Percentiles rank a stretch among this genome's conserved stretches.
phyloP scores from a whole-genome alignment of 208 protist genomes.

The Endotrypanum monterogeii region DNA sequence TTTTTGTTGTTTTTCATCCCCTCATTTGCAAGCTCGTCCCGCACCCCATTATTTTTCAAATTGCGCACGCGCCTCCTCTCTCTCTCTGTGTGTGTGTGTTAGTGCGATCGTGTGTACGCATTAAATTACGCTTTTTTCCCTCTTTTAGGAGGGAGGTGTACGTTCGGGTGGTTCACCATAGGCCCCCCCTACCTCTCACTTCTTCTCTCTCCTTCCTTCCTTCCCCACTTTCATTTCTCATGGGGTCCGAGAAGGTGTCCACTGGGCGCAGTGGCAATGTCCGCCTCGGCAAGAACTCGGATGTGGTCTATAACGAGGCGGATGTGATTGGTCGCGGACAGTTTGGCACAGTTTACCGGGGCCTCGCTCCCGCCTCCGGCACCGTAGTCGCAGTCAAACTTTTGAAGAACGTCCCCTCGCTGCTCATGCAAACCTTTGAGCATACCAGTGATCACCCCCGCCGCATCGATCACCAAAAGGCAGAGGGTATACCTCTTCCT shows the following conservation, averaged over 20 bases:
- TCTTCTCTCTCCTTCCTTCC: no score
- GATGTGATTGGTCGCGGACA: conserved; percentile 49
- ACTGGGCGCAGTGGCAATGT: conserved; percentile 7
- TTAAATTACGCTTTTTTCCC: no score
- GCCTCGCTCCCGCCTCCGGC: conserved; percentile 20
- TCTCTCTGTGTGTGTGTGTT: no score
- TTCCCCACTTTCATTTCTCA: background rate
- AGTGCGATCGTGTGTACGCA: no score
- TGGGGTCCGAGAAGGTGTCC: background rate
- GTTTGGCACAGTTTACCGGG: conserved; percentile 63
- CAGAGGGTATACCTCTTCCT: background rate
- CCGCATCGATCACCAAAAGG: background rate
- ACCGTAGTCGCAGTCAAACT: conserved; percentile 58
- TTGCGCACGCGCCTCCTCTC: no score
- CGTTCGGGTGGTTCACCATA: no score
- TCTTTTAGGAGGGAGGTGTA: no score
- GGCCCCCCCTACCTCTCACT: no score
- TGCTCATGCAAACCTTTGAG: conserved; percentile 3
- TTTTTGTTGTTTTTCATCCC: background rate
- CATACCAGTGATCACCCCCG: conserved; percentile 3
- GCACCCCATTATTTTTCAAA: no score
- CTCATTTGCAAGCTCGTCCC: no score
- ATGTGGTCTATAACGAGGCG: conserved; percentile 40
- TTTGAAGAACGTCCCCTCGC: conserved; percentile 27
- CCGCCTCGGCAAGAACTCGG: conserved; percentile 31